These are phyloP conservation scores for Cladophialophora psammophila DNA, from an alignment of 2,329 filamentous ascomycete species.

Conservation along the genomic window DNA sequence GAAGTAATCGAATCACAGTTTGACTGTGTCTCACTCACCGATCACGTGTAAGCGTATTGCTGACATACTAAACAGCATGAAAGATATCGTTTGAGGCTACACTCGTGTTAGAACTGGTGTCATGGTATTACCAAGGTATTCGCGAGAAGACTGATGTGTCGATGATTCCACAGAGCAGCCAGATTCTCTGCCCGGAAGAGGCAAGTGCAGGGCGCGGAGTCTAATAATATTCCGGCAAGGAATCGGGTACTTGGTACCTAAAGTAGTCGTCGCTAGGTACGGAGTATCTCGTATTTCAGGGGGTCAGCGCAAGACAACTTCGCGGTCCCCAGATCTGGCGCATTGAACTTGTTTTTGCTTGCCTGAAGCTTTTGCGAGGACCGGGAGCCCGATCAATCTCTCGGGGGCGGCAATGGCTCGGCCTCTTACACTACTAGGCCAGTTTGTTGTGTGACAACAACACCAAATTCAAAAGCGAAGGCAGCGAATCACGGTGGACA, in stretches of 20 bases:
- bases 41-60: background rate
- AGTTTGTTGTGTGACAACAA: background rate
- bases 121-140: background rate
- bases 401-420: constrained; percentile 12
- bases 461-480: background rate
- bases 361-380: background rate
- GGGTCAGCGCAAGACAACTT: background rate
- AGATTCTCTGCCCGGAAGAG: background rate
- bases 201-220: background rate
- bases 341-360: background rate
- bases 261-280: too few species aligned
- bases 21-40: background rate
- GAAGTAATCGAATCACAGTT: background rate
- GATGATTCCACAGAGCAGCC: background rate
- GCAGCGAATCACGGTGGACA: background rate
- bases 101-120: background rate
- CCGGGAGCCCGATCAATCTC: background rate
- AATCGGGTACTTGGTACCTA: background rate
- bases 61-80: background rate
- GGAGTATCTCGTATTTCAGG: background rate
- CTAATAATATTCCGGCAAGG: background rate
- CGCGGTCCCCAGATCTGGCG: background rate
- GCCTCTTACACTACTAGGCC: background rate
- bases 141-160: background rate
- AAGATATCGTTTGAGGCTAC: background rate